phyloP scores from a whole-genome alignment of 75 land plant genomes.

The Cunninghamia lanceolata region DNA sequence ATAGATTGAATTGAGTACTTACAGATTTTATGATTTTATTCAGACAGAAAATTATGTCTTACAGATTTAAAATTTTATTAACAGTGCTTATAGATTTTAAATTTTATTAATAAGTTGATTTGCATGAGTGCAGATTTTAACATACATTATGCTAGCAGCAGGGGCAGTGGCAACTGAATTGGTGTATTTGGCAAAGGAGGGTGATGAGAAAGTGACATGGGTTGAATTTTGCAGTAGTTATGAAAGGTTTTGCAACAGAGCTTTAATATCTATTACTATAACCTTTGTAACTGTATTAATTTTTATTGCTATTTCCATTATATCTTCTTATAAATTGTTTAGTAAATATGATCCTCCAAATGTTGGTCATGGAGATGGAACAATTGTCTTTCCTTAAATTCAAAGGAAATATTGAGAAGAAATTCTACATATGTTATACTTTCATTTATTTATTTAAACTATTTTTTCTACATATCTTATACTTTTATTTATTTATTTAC shows the following conservation, averaged over 20 bases:
- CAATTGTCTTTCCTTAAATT: not conserved
- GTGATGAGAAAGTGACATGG: constrained; percentile 58
- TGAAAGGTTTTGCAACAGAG: constrained; percentile 50
- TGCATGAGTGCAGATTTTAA: constrained; percentile 39
- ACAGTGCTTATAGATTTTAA: too few relatives aligned
- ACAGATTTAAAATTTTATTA: too few relatives aligned
- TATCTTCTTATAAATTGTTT: constrained; percentile 67
- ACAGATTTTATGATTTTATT: too few relatives aligned
- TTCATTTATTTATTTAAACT: too few relatives aligned
- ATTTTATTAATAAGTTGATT: not conserved
- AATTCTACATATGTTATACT: too few relatives aligned
- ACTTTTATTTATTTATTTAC: too few relatives aligned
- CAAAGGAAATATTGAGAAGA: not conserved
- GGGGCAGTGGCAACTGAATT: constrained; percentile 60
- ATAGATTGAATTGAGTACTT: too few relatives aligned
- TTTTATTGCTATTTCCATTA: constrained; percentile 43
- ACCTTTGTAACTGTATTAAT: constrained; percentile 43
- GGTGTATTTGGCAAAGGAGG: constrained; percentile 68
- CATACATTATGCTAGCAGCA: constrained; percentile 68
- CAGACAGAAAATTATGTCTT: too few relatives aligned
- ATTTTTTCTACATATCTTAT: too few relatives aligned
- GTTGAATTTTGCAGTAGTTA: constrained; percentile 43
- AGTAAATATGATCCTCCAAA: constrained; percentile 50
- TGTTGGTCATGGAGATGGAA: not conserved
- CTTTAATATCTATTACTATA: constrained; percentile 43